Base-by-base conservation (phyloP, 2,329 filamentous ascomycete species). In the Myotisia sp. region DNA sequence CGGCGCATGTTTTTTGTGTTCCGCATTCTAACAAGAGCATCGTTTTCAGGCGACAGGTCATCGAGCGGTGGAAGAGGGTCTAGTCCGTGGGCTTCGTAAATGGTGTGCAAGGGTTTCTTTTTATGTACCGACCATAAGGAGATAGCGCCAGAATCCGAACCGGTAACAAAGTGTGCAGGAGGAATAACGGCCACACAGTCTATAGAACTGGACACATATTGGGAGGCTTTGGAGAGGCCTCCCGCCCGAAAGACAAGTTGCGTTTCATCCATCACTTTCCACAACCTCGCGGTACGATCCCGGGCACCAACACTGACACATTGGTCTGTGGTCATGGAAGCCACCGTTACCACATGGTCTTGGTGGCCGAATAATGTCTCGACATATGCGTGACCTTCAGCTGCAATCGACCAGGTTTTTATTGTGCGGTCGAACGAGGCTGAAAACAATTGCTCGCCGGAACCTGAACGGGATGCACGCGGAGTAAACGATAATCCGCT, bases 321-420 rank as follows among this genome's bases (percentile, higher is more conserved):
- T 31, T 84, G 77, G 56, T 95, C 90, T 46, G 85, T 76, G 2
- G 79, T 76, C 42, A 92, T 68, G 14, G 83, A 79, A 43, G 82
- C 80, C 36, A 98, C 73, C 50, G 85, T 82, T 23, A 87, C 68
- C 4, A 95, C 80, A 43, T 82, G 71, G 53, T 95, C 87, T 53
- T 94, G 87, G 59, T 98, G 90, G 28, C 90, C 90, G 52, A 94
- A 95, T 0, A 98, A 67, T 0, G 87, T 95, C 58, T 98, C 90
- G 19, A 94, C 74, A 51, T 95, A 98, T 29, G 87, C 84, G 41
- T 93, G 68, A 54, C 92, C 85, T 47, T 93, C 80, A 4, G 54
- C 48, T 22, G 59, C 62, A 27, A 94, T 64, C 45, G 79, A 87
- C 84, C 87, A 98, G 20, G 92, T 79, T 58, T 95, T 95, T 52